Conservation (phyloP, 352 stramenopile species). For the Phytophthora syringae region DNA sequence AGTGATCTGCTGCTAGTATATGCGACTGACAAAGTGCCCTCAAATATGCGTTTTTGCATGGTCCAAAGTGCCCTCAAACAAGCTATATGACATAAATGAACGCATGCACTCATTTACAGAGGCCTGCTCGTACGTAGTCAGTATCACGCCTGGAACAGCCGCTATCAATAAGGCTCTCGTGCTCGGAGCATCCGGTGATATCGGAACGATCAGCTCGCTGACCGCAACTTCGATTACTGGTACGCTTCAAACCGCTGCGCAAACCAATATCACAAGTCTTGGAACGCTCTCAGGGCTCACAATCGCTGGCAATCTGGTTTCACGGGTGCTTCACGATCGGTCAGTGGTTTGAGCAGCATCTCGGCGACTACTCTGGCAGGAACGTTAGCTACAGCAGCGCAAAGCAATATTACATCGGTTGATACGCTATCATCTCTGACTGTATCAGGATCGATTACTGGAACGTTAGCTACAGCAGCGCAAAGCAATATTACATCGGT, state of each 20-base stretch:
- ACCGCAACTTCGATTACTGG: neutral
- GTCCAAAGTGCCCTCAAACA: too few species aligned
- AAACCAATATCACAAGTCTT: neutral
- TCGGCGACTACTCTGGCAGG: neutral
- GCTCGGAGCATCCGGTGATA: too few species aligned
- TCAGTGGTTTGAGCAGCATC: neutral
- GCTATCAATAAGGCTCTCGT: too few species aligned
- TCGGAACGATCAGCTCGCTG: neutral
- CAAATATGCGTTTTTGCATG: too few species aligned
- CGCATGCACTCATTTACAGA: too few species aligned
- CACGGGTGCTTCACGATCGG: neutral
- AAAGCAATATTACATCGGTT: neutral
- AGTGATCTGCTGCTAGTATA: too few species aligned
- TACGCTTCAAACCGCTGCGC: neutral
- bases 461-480: too few species aligned
- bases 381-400: neutral
- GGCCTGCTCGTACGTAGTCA: too few species aligned
- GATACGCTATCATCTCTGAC: conserved; percentile 1
- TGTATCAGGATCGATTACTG: too few species aligned
- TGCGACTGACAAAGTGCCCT: too few species aligned
- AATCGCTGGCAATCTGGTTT: neutral
- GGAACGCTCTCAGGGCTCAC: neutral
- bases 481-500: neutral
- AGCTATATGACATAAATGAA: too few species aligned
- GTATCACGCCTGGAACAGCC: too few species aligned